Conservation (phyloP, 805 yeast genomes). For the Wickerhamia fluorescens region DNA sequence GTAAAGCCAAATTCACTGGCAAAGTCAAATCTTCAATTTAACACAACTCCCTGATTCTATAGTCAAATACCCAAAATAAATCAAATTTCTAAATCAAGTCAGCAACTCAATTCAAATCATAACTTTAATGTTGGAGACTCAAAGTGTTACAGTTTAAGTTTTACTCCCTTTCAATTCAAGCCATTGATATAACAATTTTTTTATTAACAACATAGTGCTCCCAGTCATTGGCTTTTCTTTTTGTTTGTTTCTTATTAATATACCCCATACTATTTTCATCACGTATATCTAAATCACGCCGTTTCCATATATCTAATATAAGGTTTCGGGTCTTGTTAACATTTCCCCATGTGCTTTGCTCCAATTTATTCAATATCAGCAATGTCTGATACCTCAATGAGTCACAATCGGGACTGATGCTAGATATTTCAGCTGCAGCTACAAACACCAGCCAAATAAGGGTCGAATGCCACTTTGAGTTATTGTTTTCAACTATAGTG, state of each 20-base stretch:
- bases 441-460: slow-evolving; percentile 24
- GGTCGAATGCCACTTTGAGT: slow-evolving; percentile 24
- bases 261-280: slow-evolving; percentile 14
- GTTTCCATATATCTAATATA: slow-evolving; percentile 21
- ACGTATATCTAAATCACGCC: slow-evolving; percentile 17
- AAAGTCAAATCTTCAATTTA: no score
- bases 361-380: slow-evolving; percentile 17
- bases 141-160: no score
- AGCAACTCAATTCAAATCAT: no score
- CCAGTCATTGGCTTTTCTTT: slow-evolving; percentile 21
- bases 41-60: no score
- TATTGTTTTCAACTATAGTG: slow-evolving; percentile 17
- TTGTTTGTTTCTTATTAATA: no score
- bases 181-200: slow-evolving; percentile 15
- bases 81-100: no score
- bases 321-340: slow-evolving; percentile 17
- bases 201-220: slow-evolving; percentile 22
- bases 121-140: no score
- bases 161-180: slow-evolving; percentile 1
- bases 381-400: slow-evolving; percentile 18
- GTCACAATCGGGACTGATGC: slow-evolving; percentile 17
- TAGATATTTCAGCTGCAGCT: slow-evolving; percentile 19
- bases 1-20: no score
- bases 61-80: no score
- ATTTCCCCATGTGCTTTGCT: slow-evolving; percentile 20